A percentile compares a stretch with the other conserved stretches of the same genome.
These are phyloP conservation scores for Plasmodium cynomolgi DNA, from an alignment of 169 alveolate species.

Conservation along the genomic window DNA sequence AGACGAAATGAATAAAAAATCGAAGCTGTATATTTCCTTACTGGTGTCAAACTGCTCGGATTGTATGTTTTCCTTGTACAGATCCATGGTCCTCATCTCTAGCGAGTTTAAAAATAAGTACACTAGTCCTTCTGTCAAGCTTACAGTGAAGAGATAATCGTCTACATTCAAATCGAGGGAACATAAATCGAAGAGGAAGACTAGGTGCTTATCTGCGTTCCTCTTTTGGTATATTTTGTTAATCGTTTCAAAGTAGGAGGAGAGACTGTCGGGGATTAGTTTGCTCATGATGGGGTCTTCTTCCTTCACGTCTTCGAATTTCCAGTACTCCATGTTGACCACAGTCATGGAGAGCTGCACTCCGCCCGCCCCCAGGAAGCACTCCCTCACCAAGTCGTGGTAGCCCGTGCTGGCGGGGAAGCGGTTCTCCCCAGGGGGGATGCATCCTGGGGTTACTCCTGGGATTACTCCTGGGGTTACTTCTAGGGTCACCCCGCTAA, in stretches of 20 bases:
- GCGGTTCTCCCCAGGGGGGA: not conserved
- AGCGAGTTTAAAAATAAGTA: conserved; percentile 24
- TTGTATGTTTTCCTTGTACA: conserved; percentile 31
- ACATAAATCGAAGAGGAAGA: conserved; percentile 48
- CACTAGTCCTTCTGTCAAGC: conserved; percentile 29
- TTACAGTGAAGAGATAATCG: conserved; percentile 23
- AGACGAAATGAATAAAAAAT: conserved; percentile 52
- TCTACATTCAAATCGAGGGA: conserved; percentile 31
- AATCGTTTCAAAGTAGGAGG: conserved; percentile 14
- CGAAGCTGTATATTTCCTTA: conserved; percentile 27
- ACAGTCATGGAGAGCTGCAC: conserved; percentile 56
- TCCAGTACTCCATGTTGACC: conserved; percentile 57
- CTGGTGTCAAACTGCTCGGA: not conserved
- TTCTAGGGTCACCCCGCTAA: not conserved
- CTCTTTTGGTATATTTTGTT: conserved; percentile 53
- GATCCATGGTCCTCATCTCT: conserved; percentile 11
- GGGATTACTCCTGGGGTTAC: not conserved
- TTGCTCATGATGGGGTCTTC: conserved; percentile 14
- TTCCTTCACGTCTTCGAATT: conserved; percentile 46
- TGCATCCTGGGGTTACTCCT: not conserved
- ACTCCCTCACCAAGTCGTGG: not conserved
- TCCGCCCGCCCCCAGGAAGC: not conserved
- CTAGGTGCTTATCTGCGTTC: conserved; percentile 36
- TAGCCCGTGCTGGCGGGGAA: not conserved
- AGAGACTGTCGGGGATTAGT: conserved; percentile 19